Evolutionary conservation across 83 land plant species (phyloP).

Genomic region (Larix sibirica): DNA sequence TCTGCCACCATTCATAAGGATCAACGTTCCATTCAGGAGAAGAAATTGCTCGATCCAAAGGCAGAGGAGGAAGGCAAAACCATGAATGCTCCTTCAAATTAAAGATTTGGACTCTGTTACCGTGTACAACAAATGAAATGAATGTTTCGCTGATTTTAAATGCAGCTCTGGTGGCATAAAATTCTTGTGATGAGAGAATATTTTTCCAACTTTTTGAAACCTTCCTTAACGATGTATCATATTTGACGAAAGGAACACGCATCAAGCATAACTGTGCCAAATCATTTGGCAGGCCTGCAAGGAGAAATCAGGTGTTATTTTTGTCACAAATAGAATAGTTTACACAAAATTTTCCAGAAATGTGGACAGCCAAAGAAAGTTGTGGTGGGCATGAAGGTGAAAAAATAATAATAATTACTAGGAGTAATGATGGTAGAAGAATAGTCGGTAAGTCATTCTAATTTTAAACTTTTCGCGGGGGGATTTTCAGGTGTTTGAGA

Average conservation of each 20-base stretch:
- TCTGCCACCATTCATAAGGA: constrained; percentile 43
- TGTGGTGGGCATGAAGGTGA: neutral
- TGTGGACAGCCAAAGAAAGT: neutral
- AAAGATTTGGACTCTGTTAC: constrained; percentile 29
- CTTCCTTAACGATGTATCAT: constrained; percentile 16
- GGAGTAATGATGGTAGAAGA: neutral
- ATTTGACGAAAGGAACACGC: constrained; percentile 30
- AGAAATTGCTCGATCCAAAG: constrained; percentile 13
- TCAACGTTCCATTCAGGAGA: constrained; percentile 23
- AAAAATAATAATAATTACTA: neutral
- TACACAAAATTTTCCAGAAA: neutral
- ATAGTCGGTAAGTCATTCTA: neutral
- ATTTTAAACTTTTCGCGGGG: neutral
- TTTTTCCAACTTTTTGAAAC: constrained; percentile 23
- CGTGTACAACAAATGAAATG: constrained; percentile 32
- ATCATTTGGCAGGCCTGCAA: constrained; percentile 35
- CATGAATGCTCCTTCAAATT: constrained; percentile 17
- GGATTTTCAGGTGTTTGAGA: neutral
- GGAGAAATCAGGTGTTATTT: neutral
- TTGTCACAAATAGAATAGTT: neutral
- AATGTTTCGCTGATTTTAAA: constrained; percentile 19
- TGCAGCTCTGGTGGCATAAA: constrained; percentile 18
- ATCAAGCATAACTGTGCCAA: constrained; percentile 34
- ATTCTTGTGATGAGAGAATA: constrained; percentile 25
- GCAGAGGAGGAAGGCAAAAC: constrained; percentile 38